Base-by-base conservation (phyloP, 2,329 filamentous ascomycete genomes). In the Fusarium setosum region DNA sequence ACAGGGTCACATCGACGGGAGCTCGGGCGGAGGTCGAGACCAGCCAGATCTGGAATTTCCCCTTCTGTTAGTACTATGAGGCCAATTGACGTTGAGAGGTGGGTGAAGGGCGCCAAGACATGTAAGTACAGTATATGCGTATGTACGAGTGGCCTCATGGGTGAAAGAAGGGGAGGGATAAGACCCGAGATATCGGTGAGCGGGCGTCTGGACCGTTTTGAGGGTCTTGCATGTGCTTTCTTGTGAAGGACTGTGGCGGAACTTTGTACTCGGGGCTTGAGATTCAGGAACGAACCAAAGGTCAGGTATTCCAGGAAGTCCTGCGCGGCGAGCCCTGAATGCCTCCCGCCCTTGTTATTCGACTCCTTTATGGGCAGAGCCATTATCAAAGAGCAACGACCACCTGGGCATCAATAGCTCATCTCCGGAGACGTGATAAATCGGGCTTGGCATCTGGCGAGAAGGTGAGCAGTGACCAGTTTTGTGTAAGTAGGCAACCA, bases 281-380 rank as follows among this genome's bases (percentile, higher is more conserved):
- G 37, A 42, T 56, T 56, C 61, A 65, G 61, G 61, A 51, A 61
- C 61, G 23, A 35, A 40, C 31, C 47, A 21, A 18, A 40, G 37
- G 26, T n/a, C 26, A 29, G 26, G 26, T 29, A n/a, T n/a, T n/a
- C n/a, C n/a, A n/a, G n/a, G n/a, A n/a, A 26, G 18, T 21, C 37
- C 24, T 48, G 26, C 32, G 26, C 40, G 29, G 53, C 34, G 52
- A 53, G n/a, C 53, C 52, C 40, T 50, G 29, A 45, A 26, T 32
- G 37, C 35, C 15, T 48, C 21, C 34, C 49, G 34, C 24, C 21
- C 21, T 32, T 20, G 20, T 13, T 20, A n/a, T 29, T 26, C 13
- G 11, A 9, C 13, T 34, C 31, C 31, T 6, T 15, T 38, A 8
- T 18, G 35, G 24, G 45, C 31, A 49, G 34, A n/a, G 26, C 34